A percentile compares a stretch with the other conserved stretches of the same genome.
phyloP scores from a whole-genome alignment of 2,329 filamentous ascomycete species.

The Xylariaceae sp. region DNA sequence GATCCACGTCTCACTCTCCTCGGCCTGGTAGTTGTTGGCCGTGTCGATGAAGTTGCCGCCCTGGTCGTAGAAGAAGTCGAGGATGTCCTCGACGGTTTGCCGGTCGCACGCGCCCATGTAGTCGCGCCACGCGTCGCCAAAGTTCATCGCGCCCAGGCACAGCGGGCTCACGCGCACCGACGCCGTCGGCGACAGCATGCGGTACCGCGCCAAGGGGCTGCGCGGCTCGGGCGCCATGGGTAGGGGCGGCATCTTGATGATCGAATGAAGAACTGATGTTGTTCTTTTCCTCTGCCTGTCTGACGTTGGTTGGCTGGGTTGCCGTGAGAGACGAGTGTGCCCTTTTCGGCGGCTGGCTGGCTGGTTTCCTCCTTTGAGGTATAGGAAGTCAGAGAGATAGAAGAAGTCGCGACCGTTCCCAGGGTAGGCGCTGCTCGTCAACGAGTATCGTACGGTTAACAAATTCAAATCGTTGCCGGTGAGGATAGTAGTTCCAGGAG shows the following conservation, averaged over 20 bases:
- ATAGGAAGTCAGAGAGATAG: too few relatives aligned
- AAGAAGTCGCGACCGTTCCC: too few relatives aligned
- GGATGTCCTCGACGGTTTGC: slow-evolving; percentile 51
- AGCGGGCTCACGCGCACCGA: slow-evolving; percentile 60
- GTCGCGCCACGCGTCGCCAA: slow-evolving; percentile 46
- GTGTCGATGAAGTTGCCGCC: slow-evolving; percentile 70
- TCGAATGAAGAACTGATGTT: too few relatives aligned
- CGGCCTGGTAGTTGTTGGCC: slow-evolving; percentile 58
- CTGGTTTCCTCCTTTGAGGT: too few relatives aligned
- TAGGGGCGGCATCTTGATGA: slow-evolving; percentile 22
- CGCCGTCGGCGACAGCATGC: slow-evolving; percentile 58
- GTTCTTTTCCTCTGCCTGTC: too few relatives aligned
- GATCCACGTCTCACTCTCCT: slow-evolving; percentile 57
- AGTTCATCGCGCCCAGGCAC: slow-evolving; percentile 53
- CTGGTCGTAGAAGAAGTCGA: slow-evolving; percentile 58
- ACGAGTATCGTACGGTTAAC: too few relatives aligned
- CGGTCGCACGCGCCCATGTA: slow-evolving; percentile 60
- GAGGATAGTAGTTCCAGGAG: too few relatives aligned
- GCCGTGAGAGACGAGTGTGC: too few relatives aligned
- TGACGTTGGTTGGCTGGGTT: too few relatives aligned
- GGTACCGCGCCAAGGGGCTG: slow-evolving; percentile 57
- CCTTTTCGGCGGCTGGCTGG: too few relatives aligned
- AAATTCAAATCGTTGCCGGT: too few relatives aligned
- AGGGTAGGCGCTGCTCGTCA: too few relatives aligned
- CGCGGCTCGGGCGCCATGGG: slow-evolving; percentile 37